These are phyloP conservation scores for Podila verticillata DNA, from an alignment of 192 early-diverging fungal species.

Conservation along the genomic window DNA sequence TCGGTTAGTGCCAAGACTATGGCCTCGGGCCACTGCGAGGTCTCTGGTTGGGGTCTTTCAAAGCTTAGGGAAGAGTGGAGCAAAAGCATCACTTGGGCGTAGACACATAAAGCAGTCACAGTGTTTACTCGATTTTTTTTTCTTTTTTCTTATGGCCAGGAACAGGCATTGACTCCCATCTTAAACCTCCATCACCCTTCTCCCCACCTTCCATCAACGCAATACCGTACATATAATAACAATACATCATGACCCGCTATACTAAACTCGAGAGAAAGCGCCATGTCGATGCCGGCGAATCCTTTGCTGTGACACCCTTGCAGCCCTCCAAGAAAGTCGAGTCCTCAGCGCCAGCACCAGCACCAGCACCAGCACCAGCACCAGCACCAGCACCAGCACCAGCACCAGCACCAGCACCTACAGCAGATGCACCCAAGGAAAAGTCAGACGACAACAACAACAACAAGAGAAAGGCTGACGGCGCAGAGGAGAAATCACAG, in stretches of 20 bases:
- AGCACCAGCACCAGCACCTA: background rate
- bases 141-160: background rate
- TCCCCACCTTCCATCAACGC: background rate
- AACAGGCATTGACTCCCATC: constrained; percentile 4
- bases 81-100: background rate
- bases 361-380: background rate
- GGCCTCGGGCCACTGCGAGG: constrained; percentile 23
- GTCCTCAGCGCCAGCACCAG: background rate
- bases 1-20: background rate
- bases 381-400: constrained; percentile 8
- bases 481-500: constrained; percentile 18
- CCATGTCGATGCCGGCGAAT: constrained; percentile 46
- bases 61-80: constrained; percentile 36
- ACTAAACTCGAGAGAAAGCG: constrained; percentile 58
- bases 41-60: constrained; percentile 35
- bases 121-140: background rate
- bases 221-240: background rate
- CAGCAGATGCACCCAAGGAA: background rate
- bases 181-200: background rate
- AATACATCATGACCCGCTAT: constrained; percentile 57
- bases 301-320: constrained; percentile 46
- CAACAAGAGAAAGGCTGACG: constrained; percentile 8
- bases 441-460: constrained; percentile 5
- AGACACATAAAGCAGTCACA: background rate
- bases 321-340: constrained; percentile 38